Percentiles rank a stretch among this genome's conserved stretches.
phyloP scores from a whole-genome alignment of 2,329 filamentous ascomycete species.

The Fusarium zealandicum region DNA sequence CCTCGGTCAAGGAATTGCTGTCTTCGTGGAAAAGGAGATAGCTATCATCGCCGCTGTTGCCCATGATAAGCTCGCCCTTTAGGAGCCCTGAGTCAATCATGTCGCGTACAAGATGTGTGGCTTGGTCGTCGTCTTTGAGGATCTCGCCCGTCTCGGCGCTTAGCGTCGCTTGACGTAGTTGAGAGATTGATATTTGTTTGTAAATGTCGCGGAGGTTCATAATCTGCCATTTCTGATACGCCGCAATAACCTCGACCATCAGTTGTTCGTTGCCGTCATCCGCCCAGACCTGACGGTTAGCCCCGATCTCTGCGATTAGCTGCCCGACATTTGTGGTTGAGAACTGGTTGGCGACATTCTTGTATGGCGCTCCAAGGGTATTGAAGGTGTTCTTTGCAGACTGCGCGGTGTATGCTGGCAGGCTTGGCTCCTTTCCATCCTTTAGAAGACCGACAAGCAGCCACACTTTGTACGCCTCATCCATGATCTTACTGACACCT shows the following conservation, averaged over 20 bases:
- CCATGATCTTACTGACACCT: slow-evolving; percentile 77
- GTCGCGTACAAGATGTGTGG: slow-evolving; percentile 55
- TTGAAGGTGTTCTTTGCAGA: slow-evolving; percentile 64
- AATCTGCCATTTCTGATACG: slow-evolving; percentile 80
- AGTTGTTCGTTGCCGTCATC: slow-evolving; percentile 78
- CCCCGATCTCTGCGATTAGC: slow-evolving; percentile 70
- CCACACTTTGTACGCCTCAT: slow-evolving; percentile 93
- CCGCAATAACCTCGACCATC: slow-evolving; percentile 70
- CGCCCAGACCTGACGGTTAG: slow-evolving; percentile 65
- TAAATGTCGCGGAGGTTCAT: slow-evolving; percentile 77
- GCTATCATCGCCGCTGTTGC: slow-evolving; percentile 50
- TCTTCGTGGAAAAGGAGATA: slow-evolving; percentile 61
- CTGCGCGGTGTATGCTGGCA: slow-evolving; percentile 64
- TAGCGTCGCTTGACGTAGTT: slow-evolving; percentile 59
- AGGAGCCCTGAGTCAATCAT: slow-evolving; percentile 66
- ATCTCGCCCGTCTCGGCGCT: slow-evolving; percentile 60
- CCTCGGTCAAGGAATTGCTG: slow-evolving; percentile 56
- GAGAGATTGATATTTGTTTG: slow-evolving; percentile 61
- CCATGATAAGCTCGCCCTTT: slow-evolving; percentile 58
- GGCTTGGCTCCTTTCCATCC: slow-evolving; percentile 63
- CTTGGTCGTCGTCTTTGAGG: slow-evolving; percentile 52
- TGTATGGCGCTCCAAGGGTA: slow-evolving; percentile 72
- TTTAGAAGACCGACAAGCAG: slow-evolving; percentile 77
- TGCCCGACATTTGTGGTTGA: slow-evolving; percentile 59
- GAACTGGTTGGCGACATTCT: slow-evolving; percentile 74